Base-by-base conservation (phyloP, 2,329 filamentous ascomycete species). In the Thermothelomyces thermophilus region DNA sequence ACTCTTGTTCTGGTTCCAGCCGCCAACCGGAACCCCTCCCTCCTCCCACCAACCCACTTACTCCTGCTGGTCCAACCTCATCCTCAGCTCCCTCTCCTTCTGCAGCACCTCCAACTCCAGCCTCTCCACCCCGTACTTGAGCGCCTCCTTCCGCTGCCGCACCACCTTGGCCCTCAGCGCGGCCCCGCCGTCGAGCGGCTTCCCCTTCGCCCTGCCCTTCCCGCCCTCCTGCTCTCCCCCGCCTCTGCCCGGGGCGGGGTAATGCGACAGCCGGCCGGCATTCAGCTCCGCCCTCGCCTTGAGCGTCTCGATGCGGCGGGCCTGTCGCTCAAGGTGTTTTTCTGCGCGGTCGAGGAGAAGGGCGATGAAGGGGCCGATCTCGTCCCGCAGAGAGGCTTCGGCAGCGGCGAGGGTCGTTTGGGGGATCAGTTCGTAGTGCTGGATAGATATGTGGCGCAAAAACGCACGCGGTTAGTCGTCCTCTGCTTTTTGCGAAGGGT, bases 341-440 rank as follows among this genome's bases (percentile, higher is more conserved):
- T 89, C 83, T n/a, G 90, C 88, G 58, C 90, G 84, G 55, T 83
- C 79, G 45, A 96, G 82, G 2, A 96, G 80, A 51, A 82, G 79
- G 26, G 83, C 74, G 56, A 95, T 86, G 66, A 89, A 90, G 8
- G 90, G 90, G n/a, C 85, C 84, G 59, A 95, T 93, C 65, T 95
- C 90, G 62, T 88, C 86, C 60, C 90, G 84, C 16, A 96, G 80
- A 4, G 88, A 84, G 58, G 87, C 76, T 68, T 96, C 90, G 28
- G 90, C 90, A 55, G 84, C 79, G 54, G 84, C 83, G 39, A 96
- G 80, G 45, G 87, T 87, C 11, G 86, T 81, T 65, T 95, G 88
- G 14, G 90, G 87, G 59, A 95, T 87, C 36, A 95, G 82, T 67
- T 96, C 90, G 69, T 95, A 96, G 71, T 95, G 90, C 84, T 94